Base-by-base conservation (phyloP, 768 basidiomycete genomes). In the Lactarius hatsudake region DNA sequence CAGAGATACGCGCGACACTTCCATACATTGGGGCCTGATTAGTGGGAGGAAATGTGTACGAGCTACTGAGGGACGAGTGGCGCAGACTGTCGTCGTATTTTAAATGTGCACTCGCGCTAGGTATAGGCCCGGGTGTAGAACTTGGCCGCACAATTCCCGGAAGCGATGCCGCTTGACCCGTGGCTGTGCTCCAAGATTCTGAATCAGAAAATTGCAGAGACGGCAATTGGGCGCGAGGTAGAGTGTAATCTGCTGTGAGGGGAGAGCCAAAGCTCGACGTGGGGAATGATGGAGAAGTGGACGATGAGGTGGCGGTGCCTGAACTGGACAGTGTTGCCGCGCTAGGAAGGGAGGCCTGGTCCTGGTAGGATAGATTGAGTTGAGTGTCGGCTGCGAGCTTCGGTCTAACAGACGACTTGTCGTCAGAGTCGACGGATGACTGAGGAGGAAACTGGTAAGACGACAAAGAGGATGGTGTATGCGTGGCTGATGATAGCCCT, bases 81-180 rank as follows among this genome's bases (percentile, higher is more conserved):
- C 88, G 86, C 73, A 87, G 75, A 73, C 77, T 77, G 75, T 90
- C 89, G 79, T 89, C 88, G 80, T 90, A 90, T 74, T 89, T 89
- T 71, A 84, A 79, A 66, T 79, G 78, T 69, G 82, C 79, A 69
- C 77, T 61, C 45, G 75, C 65, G 34, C 63, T 70, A 26, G 43
- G 56, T 28, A 68, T 36, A 1, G 71, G 71, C 10, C 71, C 72
- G 42, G 71, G 71, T 18, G 68, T 72, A 15, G 71, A 72, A 40
- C 51, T 72, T 43, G 71, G 72, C 60, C 71, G 61, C 32, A 66
- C 42, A 48, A 71, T 71, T 28, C 71, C 70, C 32, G 70, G 68
- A 63, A 71, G 70, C 48, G 70, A 69, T 56, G 63, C 63, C 10
- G 43, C 18, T 17, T 65, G 64, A 23, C 64, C 13, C 8, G 60